Evolutionary conservation across 306 rosid genomes (phyloP), one percentile per base, ranked within the genome.

Genomic region (Glycine soja): DNA sequence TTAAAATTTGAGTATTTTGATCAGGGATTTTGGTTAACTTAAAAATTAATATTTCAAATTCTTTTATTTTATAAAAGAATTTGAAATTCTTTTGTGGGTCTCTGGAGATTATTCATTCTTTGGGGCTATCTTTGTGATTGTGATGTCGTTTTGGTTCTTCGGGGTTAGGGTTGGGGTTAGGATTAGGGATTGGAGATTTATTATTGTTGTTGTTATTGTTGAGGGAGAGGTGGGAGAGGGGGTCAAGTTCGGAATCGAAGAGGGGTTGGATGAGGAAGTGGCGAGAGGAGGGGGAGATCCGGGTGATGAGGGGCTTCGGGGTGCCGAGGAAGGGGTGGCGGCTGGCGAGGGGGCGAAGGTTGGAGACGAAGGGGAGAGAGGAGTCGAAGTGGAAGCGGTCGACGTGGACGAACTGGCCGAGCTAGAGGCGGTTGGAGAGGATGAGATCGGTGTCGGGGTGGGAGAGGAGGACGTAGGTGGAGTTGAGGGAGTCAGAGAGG

Each of bases 401-500:
- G 32, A 95, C 88, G 63, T 95, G 89, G 61, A 92, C 81, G 46
- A 95, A 93, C 57, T 95, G 97, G 45, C 98, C 97, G 3, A 95
- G 88, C 80, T 95, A 98, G 14, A 95, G 79, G 12, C 97, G 97
- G 85, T 95, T 93, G 66, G 91, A 80, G 89, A 93, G 96, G 71
- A 95, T 92, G 74, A 95, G 97, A 3, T 95, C 98, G 48, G 84
- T 81, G 85, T 95, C 93, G 0, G 86, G 89, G 5, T 95, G 91
- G 0, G 98, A 89, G 76, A 93, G 93, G 3, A 92, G 93, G 57
- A 95, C 97, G 78, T 95, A 95, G 45, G 99, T 93, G 64, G 98
- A 95, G 53, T 95, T 95, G 47, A 91, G 92, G 10, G 99, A 95
- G 59, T 95, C 98, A 3, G 99, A 95, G 86, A 95, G 99, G 86